Percentiles rank a stretch among this genome's conserved stretches.
Evolutionary conservation across 2,329 filamentous ascomycete genomes (phyloP).

Genomic region (Curvularia spicifera): DNA sequence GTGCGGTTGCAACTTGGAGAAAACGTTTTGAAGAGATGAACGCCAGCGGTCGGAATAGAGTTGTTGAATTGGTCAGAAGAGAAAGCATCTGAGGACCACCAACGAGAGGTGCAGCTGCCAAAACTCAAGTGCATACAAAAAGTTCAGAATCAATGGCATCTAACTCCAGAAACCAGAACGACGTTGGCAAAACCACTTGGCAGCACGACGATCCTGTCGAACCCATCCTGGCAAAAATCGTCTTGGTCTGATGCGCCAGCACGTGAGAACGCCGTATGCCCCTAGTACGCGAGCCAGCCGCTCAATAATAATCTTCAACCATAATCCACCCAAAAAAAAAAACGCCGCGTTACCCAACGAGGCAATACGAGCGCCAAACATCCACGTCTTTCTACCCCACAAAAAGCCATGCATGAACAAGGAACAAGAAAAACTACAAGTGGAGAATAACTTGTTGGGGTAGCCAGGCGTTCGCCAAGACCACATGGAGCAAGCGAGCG

Average conservation of each 20-base stretch:
- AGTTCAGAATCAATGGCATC: background rate
- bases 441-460: background rate
- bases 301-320: background rate
- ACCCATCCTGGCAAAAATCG: too few species aligned
- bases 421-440: background rate
- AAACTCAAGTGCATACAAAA: background rate
- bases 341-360: background rate
- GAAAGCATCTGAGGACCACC: background rate
- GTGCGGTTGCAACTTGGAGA: too few species aligned
- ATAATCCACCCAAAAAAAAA: background rate
- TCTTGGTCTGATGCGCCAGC: background rate
- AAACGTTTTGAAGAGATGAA: background rate
- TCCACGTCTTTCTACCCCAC: background rate
- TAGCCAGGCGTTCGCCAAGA: background rate
- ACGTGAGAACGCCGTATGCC: background rate
- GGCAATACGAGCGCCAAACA: background rate
- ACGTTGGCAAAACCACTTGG: background rate
- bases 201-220: background rate
- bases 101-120: background rate
- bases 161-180: background rate
- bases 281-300: background rate
- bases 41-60: background rate
- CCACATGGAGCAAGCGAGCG: background rate
- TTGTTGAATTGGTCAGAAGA: background rate
- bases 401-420: background rate